Conservation (phyloP, 345 rosid genomes). For the Erucastrum elatum region DNA sequence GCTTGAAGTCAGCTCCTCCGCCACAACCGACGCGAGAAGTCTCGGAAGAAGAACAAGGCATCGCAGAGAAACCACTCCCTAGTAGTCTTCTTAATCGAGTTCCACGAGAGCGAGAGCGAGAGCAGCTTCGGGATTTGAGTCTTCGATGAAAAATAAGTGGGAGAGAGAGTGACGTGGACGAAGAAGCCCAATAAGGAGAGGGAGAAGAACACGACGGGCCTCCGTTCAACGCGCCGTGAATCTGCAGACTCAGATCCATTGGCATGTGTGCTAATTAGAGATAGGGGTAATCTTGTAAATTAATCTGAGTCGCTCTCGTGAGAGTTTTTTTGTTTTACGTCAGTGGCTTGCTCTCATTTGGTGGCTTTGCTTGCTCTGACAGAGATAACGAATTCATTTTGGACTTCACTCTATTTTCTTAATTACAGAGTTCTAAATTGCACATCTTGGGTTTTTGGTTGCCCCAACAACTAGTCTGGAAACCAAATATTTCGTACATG, state of each 20-base stretch:
- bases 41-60: conserved; percentile 68
- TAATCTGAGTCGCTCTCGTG: conserved; percentile 6
- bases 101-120: conserved; percentile 19
- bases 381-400: background rate
- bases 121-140: conserved; percentile 22
- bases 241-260: conserved; percentile 33
- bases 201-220: conserved; percentile 16
- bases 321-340: background rate
- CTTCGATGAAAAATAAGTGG: conserved; percentile 16
- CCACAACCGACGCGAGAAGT: conserved; percentile 47
- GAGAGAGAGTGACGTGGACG: conserved; percentile 13
- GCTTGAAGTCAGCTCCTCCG: conserved; percentile 61
- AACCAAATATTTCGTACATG: too few relatives aligned
- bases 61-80: conserved; percentile 46
- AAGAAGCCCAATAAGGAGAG: conserved; percentile 28
- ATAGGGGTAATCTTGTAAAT: conserved; percentile 21
- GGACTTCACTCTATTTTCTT: background rate
- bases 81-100: conserved; percentile 14
- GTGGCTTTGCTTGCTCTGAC: background rate
- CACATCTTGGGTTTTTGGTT: too few relatives aligned
- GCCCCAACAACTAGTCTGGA: too few relatives aligned
- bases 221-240: conserved; percentile 29
- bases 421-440: background rate
- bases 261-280: conserved; percentile 7
- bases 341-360: background rate